A percentile compares a stretch with the other conserved stretches of the same genome.
phyloP scores from a whole-genome alignment of 1,284 basidiomycete species.

The Pholiota adiposa region DNA sequence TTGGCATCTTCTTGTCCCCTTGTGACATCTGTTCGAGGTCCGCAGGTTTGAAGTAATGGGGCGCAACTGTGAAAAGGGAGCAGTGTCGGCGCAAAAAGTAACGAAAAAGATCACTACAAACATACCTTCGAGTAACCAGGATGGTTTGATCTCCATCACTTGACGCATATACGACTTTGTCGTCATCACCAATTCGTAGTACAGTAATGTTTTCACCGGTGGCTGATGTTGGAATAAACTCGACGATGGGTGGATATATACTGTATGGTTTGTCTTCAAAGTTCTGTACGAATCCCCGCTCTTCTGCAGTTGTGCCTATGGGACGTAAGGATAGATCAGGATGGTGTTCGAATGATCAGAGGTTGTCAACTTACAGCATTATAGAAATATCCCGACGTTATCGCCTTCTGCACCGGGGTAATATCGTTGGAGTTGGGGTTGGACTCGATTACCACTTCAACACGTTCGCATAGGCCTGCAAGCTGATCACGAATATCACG shows the following conservation, averaged over 20 bases:
- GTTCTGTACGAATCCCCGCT: constrained; percentile 93
- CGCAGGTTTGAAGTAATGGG: constrained; percentile 91
- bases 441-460: constrained; percentile 88
- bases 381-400: constrained; percentile 96
- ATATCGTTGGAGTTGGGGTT: constrained; percentile 93
- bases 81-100: not conserved
- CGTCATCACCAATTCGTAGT: constrained; percentile 94
- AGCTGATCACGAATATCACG: constrained; percentile 97
- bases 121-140: constrained; percentile 91
- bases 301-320: constrained; percentile 84
- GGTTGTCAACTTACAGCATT: constrained; percentile 72
- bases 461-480: constrained; percentile 93
- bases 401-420: constrained; percentile 90
- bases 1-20: constrained; percentile 92
- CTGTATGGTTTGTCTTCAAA: constrained; percentile 93
- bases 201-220: constrained; percentile 87
- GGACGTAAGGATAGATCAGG: not conserved
- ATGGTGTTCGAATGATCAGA: not conserved
- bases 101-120: constrained; percentile 13
- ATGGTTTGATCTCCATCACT: constrained; percentile 96
- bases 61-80: constrained; percentile 65
- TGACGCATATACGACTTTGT: constrained; percentile 90
- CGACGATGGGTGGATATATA: constrained; percentile 96
- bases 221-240: constrained; percentile 95
- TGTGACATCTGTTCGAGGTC: constrained; percentile 85